Evolutionary conservation across 192 early-diverging fungal species (phyloP).

Genomic region (Spizellomyces punctatus): DNA sequence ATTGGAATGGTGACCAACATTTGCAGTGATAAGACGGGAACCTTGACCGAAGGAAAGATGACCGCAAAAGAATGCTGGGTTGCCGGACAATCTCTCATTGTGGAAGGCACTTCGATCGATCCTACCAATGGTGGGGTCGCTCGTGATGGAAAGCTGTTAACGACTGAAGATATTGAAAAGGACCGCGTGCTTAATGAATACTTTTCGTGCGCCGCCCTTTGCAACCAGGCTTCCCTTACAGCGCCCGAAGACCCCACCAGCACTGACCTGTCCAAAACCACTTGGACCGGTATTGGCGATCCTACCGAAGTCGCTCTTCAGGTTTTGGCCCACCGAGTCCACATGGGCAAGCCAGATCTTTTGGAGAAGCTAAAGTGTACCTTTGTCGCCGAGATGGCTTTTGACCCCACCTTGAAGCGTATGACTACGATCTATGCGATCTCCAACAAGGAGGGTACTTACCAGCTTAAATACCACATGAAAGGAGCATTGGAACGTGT

Average conservation of each 20-base stretch:
- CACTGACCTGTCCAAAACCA: neutral
- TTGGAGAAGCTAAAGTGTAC: neutral
- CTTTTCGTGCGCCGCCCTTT: slow-evolving; percentile 11
- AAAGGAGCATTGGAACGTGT: slow-evolving; percentile 27
- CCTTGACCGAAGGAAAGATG: slow-evolving; percentile 84
- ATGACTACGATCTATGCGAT: slow-evolving; percentile 41
- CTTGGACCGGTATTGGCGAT: slow-evolving; percentile 43
- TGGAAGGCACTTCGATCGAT: slow-evolving; percentile 41
- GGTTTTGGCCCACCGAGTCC: slow-evolving; percentile 34
- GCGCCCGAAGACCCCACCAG: slow-evolving; percentile 32
- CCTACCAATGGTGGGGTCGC: slow-evolving; percentile 4
- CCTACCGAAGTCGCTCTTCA: slow-evolving; percentile 45
- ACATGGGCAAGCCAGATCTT: neutral
- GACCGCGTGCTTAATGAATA: neutral
- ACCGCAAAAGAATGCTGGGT: slow-evolving; percentile 42
- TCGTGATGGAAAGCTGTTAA: neutral
- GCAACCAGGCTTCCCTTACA: slow-evolving; percentile 15
- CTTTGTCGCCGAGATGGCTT: slow-evolving; percentile 39
- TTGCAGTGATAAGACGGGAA: slow-evolving; percentile 90
- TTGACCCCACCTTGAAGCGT: slow-evolving; percentile 43
- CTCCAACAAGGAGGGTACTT: neutral
- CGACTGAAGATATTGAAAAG: neutral
- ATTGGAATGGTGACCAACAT: slow-evolving; percentile 76
- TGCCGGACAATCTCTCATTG: slow-evolving; percentile 43
- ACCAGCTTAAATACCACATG: slow-evolving; percentile 13